These are phyloP conservation scores for Macrophomina pseudophaseolina DNA, from an alignment of 2,329 filamentous ascomycete species.

Conservation along the genomic window DNA sequence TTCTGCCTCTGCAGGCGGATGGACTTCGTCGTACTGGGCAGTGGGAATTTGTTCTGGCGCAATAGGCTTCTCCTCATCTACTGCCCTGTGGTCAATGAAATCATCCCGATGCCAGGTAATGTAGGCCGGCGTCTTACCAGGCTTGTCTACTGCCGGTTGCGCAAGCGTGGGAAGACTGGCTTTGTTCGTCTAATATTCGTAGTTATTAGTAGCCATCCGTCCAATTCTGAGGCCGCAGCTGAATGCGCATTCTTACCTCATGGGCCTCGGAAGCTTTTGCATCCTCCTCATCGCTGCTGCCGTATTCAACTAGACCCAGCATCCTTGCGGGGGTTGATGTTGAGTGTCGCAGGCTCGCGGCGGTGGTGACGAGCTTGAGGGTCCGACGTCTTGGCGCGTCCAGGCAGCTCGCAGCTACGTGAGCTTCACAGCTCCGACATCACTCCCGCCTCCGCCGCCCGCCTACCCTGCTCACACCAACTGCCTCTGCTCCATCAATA, in stretches of 20 bases:
- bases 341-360: background rate
- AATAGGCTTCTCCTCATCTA: background rate
- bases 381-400: slow-evolving; percentile 24
- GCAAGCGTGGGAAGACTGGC: background rate
- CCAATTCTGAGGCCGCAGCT: slow-evolving; percentile 35
- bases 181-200: slow-evolving; percentile 29
- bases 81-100: background rate
- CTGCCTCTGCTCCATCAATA: background rate
- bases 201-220: slow-evolving; percentile 55
- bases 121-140: slow-evolving; percentile 28
- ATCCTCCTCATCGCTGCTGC: slow-evolving; percentile 54
- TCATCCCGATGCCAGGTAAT: background rate
- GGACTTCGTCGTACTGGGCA: background rate
- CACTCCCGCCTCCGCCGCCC: slow-evolving; percentile 16
- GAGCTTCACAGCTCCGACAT: slow-evolving; percentile 27
- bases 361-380: slow-evolving; percentile 24
- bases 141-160: slow-evolving; percentile 19
- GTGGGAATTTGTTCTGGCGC: background rate
- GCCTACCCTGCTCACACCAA: background rate
- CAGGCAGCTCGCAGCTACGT: slow-evolving; percentile 28
- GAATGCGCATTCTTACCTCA: slow-evolving; percentile 44
- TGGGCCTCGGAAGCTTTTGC: slow-evolving; percentile 35
- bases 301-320: slow-evolving; percentile 52
- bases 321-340: slow-evolving; percentile 30
- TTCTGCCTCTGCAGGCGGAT: slow-evolving; percentile 3